These are phyloP conservation scores for Diplodia scrobiculata DNA, from an alignment of 2,329 filamentous ascomycete genomes.

Conservation along the genomic window DNA sequence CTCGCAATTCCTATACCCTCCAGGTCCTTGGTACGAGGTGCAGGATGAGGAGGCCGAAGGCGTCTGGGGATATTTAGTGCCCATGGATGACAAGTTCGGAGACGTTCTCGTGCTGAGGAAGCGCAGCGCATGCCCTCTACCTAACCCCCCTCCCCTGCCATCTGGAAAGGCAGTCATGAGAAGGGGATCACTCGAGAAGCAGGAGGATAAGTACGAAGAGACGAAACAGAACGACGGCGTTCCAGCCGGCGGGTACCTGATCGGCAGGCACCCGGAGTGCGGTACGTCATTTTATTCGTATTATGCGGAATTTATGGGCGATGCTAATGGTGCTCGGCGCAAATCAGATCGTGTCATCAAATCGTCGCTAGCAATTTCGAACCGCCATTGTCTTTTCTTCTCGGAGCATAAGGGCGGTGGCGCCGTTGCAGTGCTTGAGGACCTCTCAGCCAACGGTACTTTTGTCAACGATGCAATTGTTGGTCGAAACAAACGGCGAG, in stretches of 20 bases:
- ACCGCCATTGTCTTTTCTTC: slow-evolving; percentile 75
- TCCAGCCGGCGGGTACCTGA: slow-evolving; percentile 79
- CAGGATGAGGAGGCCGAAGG: slow-evolving; percentile 81
- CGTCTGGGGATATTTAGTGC: slow-evolving; percentile 94
- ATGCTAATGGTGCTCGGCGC: slow-evolving; percentile 20
- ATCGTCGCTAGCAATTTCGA: slow-evolving; percentile 75
- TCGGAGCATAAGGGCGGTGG: slow-evolving; percentile 61
- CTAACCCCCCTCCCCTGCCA: slow-evolving; percentile 46
- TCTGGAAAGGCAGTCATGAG: slow-evolving; percentile 51
- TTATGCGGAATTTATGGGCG: not conserved
- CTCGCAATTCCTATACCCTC: slow-evolving; percentile 77
- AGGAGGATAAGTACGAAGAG: slow-evolving; percentile 64
- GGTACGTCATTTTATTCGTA: slow-evolving; percentile 59
- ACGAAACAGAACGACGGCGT: slow-evolving; percentile 56
- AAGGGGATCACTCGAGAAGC: slow-evolving; percentile 59
- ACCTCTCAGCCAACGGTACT: slow-evolving; percentile 93
- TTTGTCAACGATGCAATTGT: slow-evolving; percentile 92
- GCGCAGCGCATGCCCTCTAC: slow-evolving; percentile 68
- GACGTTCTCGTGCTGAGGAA: slow-evolving; percentile 73
- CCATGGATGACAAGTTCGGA: slow-evolving; percentile 71
- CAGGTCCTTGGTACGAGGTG: slow-evolving; percentile 76
- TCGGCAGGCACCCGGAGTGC: slow-evolving; percentile 92
- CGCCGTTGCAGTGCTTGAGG: slow-evolving; percentile 75
- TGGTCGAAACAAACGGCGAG: slow-evolving; percentile 86
- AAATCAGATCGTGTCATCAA: slow-evolving; percentile 65